Evolutionary conservation across 306 rosid genomes (phyloP).

Genomic region (Pyrus bretschneideri): DNA sequence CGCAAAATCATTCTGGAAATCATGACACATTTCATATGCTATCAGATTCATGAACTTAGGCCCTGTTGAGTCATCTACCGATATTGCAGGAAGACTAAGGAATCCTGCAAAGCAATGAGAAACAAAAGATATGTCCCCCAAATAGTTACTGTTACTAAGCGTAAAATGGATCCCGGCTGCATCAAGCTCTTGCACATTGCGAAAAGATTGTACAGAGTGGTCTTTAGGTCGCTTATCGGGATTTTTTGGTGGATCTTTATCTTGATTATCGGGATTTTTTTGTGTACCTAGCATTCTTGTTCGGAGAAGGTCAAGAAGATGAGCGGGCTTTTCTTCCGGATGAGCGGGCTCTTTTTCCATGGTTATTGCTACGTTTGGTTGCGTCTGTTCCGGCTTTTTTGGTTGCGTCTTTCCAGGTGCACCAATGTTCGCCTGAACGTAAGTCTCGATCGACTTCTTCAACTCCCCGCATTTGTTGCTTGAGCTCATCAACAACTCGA

Average conservation of each 20-base stretch:
- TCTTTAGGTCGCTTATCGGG: fast-evolving
- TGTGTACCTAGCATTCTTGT: too few relatives aligned
- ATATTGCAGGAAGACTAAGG: constrained; percentile 10
- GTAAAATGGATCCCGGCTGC: background rate
- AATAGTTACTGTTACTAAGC: background rate
- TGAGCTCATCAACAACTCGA: background rate
- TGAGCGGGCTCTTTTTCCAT: background rate
- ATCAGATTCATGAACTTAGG: constrained; percentile 19
- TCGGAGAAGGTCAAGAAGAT: too few relatives aligned
- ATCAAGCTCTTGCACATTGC: constrained; percentile 13
- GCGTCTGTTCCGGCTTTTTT: background rate
- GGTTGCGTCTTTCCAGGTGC: background rate
- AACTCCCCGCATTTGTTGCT: fast-evolving
- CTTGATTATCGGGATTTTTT: too few relatives aligned
- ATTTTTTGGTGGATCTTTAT: too few relatives aligned
- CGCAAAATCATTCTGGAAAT: constrained; percentile 15
- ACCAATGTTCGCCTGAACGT: background rate
- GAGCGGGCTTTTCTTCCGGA: too few relatives aligned
- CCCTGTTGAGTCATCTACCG: constrained; percentile 7
- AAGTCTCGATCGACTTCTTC: fast-evolving
- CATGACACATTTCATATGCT: constrained; percentile 42
- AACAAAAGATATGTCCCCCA: constrained; percentile 3
- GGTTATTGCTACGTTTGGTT: too few relatives aligned
- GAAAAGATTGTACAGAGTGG: background rate
- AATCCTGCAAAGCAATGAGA: background rate